Evolutionary conservation across 768 basidiomycete species (phyloP).

Genomic region (Mycena chlorophos): DNA sequence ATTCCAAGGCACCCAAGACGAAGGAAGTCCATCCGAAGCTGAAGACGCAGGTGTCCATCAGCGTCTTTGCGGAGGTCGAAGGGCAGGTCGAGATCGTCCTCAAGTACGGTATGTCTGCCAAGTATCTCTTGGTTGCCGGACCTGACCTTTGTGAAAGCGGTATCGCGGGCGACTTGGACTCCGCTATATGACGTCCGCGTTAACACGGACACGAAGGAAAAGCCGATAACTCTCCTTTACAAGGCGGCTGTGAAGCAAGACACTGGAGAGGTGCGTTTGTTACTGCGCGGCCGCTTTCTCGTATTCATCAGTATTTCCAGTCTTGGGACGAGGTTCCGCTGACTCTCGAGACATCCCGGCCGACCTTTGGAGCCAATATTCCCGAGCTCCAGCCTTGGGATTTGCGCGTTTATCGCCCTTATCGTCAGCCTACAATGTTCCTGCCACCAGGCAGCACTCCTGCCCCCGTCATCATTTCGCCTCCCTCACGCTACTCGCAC

Average conservation of each 20-base stretch:
- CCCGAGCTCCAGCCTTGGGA: constrained; percentile 23
- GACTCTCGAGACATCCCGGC: constrained; percentile 25
- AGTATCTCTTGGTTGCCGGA: neutral
- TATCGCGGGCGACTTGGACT: constrained; percentile 20
- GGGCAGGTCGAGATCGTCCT: constrained; percentile 25
- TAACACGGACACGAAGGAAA: constrained; percentile 18
- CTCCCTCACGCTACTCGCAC: neutral
- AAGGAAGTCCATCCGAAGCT: constrained; percentile 10
- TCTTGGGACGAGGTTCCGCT: constrained; percentile 25
- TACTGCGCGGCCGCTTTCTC: neutral
- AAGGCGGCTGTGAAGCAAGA: constrained; percentile 22
- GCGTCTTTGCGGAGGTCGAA: constrained; percentile 23
- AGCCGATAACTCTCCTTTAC: constrained; percentile 23
- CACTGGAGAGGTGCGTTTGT: constrained; percentile 23
- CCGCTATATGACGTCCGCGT: constrained; percentile 27
- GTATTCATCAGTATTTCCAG: constrained; percentile 4
- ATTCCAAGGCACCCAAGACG: constrained; percentile 7
- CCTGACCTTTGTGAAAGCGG: constrained; percentile 12
- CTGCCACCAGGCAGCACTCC: neutral
- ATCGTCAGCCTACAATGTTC: neutral
- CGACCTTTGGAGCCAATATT: constrained; percentile 24
- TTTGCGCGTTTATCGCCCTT: constrained; percentile 3
- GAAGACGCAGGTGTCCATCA: constrained; percentile 17
- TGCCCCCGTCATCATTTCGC: neutral
- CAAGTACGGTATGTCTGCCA: constrained; percentile 22